Conservation (phyloP, 331 rosid species). For the Acacia pycnantha region DNA sequence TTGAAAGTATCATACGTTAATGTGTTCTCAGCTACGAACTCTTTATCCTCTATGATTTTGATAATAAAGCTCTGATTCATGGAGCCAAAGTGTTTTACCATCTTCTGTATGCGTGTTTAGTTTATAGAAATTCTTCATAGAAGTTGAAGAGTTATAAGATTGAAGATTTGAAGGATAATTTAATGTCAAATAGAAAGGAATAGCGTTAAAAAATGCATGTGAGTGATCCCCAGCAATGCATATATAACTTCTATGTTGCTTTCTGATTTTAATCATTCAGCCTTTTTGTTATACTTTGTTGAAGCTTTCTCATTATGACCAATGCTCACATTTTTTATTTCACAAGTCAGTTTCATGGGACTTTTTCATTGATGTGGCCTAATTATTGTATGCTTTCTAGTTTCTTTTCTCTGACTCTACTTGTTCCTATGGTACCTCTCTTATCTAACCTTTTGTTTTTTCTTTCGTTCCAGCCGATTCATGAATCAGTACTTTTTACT, state of each 20-base stretch:
- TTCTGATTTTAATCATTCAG: constrained; percentile 15
- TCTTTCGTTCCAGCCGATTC: constrained; percentile 81
- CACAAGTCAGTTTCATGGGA: not conserved
- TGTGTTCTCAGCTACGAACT: constrained; percentile 4
- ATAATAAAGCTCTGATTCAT: not conserved
- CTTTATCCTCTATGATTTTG: constrained; percentile 18
- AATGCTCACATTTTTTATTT: not conserved
- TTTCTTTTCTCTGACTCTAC: not conserved
- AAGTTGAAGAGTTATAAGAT: constrained; percentile 16
- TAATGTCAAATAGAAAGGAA: constrained; percentile 12
- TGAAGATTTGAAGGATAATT: constrained; percentile 19
- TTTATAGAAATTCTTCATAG: constrained; percentile 13
- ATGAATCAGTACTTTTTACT: constrained; percentile 98
- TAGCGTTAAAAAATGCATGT: not conserved
- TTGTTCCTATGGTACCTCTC: not conserved
- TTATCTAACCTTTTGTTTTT: constrained; percentile 20
- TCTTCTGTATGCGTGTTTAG: not conserved
- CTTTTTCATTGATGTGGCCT: constrained; percentile 7
- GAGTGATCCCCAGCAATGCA: constrained; percentile 13
- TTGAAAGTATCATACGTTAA: constrained; percentile 11
- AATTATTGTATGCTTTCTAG: constrained; percentile 1
- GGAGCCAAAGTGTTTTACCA: constrained; percentile 19
- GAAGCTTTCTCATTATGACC: constrained; percentile 26
- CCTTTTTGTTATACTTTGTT: not conserved
- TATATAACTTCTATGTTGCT: constrained; percentile 19